Evolutionary conservation across 1,284 basidiomycete species (phyloP).

Genomic region (Papiliotrema fonsecae): DNA sequence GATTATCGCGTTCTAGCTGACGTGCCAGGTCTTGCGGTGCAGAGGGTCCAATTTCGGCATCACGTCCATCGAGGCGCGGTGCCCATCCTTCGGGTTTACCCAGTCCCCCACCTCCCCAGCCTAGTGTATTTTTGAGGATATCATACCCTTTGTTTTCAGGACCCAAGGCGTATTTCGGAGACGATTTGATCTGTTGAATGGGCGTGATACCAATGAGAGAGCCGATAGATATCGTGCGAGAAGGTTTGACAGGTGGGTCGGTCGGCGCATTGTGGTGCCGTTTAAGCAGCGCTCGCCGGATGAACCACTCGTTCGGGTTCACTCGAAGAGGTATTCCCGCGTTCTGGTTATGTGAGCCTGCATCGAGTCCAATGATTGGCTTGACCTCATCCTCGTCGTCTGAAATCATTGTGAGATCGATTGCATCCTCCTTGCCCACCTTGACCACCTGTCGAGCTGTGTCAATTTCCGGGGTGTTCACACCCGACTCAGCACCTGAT

Average conservation of each 20-base stretch:
- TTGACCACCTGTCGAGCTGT: not conserved
- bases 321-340: conserved; percentile 15
- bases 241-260: conserved; percentile 1
- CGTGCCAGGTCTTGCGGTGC: not conserved
- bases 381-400: conserved; percentile 5
- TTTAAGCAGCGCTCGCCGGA: conserved; percentile 35
- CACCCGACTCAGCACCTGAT: not conserved
- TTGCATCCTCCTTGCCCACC: conserved; percentile 1
- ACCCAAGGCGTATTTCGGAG: conserved; percentile 34
- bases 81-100: conserved; percentile 29
- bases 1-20: not conserved
- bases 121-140: conserved; percentile 27
- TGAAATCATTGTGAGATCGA: conserved; percentile 8
- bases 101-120: conserved; percentile 42
- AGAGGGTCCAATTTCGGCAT: not conserved
- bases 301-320: conserved; percentile 41
- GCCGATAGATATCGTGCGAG: conserved; percentile 22
- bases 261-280: conserved; percentile 5
- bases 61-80: not conserved
- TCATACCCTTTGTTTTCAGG: conserved; percentile 42
- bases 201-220: conserved; percentile 23
- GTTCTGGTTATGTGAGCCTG: not conserved
- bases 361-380: not conserved
- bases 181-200: conserved; percentile 2
- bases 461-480: not conserved